phyloP scores from a whole-genome alignment of 805 yeast genomes.

The Scheffersomyces stipitis region DNA sequence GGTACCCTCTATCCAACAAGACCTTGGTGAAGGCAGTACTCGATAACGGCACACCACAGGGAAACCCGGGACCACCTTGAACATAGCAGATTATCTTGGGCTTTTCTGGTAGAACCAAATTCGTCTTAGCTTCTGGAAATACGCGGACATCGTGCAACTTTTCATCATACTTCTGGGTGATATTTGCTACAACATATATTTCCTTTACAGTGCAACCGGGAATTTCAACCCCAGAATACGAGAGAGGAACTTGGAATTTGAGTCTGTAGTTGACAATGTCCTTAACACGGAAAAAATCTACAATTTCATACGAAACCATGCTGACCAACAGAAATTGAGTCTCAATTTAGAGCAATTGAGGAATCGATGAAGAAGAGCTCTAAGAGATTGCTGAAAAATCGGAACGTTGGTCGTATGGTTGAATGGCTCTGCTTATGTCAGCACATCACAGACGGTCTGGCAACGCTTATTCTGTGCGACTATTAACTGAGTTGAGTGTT shows the following conservation, averaged over 20 bases:
- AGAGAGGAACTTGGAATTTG: slow-evolving; percentile 22
- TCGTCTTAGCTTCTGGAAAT: no score
- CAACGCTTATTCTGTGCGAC: no score
- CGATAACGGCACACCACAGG: slow-evolving; percentile 38
- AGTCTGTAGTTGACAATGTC: slow-evolving; percentile 21
- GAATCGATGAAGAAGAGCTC: no score
- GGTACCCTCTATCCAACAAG: slow-evolving; percentile 41
- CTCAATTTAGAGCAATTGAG: no score
- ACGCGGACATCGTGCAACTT: slow-evolving; percentile 15
- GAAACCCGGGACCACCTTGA: slow-evolving; percentile 60
- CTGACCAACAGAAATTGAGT: no score
- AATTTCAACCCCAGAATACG: slow-evolving; percentile 3
- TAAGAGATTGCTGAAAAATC: no score
- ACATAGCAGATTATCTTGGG: slow-evolving; percentile 42
- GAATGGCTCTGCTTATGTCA: no score
- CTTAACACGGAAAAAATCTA: slow-evolving; percentile 20
- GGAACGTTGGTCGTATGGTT: no score
- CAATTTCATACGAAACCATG: slow-evolving; percentile 15
- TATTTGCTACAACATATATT: slow-evolving; percentile 27
- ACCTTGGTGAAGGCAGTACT: slow-evolving; percentile 37
- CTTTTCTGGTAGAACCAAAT: slow-evolving; percentile 22
- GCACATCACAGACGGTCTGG: no score
- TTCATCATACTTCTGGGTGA: slow-evolving; percentile 31
- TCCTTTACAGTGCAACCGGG: not conserved
- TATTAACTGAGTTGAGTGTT: no score